These are phyloP conservation scores for Alternaria dauci DNA, from an alignment of 2,329 filamentous ascomycete species.

Conservation along the genomic window DNA sequence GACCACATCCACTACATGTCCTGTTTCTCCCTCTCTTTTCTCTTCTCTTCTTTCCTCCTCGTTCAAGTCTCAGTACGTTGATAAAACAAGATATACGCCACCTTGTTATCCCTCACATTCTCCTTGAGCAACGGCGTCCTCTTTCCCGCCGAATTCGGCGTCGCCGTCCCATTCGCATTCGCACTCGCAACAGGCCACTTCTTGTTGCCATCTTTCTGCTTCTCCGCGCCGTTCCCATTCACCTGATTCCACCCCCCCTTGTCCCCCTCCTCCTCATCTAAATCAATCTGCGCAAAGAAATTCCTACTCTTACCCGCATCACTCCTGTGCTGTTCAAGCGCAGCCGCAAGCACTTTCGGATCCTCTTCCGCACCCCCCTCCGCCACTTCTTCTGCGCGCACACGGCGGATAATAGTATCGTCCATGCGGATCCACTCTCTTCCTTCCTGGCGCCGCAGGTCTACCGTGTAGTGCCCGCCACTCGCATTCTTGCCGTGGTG, in stretches of 20 bases:
- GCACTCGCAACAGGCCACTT: conserved; percentile 64
- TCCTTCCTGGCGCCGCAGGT: conserved; percentile 93
- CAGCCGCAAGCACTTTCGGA: conserved; percentile 70
- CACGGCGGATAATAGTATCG: conserved; percentile 86
- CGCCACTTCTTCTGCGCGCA: conserved; percentile 87
- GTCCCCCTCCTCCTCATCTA: conserved; percentile 70
- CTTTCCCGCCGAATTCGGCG: conserved; percentile 60
- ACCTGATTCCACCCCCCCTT: conserved; percentile 87
- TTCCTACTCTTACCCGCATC: conserved; percentile 67
- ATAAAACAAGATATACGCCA: conserved; percentile 96
- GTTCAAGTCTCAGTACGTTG: conserved; percentile 68
- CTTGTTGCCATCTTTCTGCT: conserved; percentile 67
- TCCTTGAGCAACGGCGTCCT: conserved; percentile 61
- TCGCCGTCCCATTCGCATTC: conserved; percentile 68
- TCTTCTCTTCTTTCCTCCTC: not conserved
- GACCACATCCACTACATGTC: not conserved
- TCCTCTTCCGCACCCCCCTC: conserved; percentile 84
- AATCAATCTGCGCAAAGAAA: conserved; percentile 71
- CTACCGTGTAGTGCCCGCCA: conserved; percentile 97
- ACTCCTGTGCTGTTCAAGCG: conserved; percentile 72
- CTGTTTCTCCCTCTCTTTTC: too few relatives aligned
- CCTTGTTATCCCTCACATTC: conserved; percentile 87
- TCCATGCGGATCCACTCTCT: conserved; percentile 95
- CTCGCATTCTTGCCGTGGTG: conserved; percentile 97
- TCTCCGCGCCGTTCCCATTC: conserved; percentile 71